These are phyloP conservation scores for Musa troglodytarum DNA, from an alignment of 176 grass and related monocot species.

Conservation along the genomic window DNA sequence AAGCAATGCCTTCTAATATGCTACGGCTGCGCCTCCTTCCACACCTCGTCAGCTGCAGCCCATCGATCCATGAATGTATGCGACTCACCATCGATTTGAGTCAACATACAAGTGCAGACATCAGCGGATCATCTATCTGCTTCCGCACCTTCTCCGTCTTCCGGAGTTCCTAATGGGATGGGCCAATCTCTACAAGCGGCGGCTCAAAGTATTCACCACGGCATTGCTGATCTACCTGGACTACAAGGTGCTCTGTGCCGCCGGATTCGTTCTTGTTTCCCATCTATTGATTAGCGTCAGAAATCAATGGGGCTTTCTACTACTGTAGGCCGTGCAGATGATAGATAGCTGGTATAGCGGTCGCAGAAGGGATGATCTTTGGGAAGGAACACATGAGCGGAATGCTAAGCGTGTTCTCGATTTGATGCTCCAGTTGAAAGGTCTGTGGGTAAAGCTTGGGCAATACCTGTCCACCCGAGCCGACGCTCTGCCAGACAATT, in stretches of 20 bases:
- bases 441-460: conserved; percentile 91
- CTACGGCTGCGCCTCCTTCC: too few relatives aligned
- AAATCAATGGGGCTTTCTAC: neutral
- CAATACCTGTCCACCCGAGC: conserved; percentile 98
- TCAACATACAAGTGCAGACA: too few relatives aligned
- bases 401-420: conserved; percentile 83
- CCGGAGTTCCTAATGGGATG: conserved; percentile 50
- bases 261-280: conserved; percentile 2
- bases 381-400: conserved; percentile 66
- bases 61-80: too few relatives aligned
- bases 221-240: conserved; percentile 68
- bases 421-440: conserved; percentile 85
- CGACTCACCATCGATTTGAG: too few relatives aligned
- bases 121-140: too few relatives aligned
- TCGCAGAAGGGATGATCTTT: conserved; percentile 44
- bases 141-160: too few relatives aligned
- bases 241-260: conserved; percentile 51
- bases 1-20: too few relatives aligned
- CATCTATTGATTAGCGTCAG: neutral
- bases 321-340: conserved; percentile 64
- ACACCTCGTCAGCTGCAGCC: too few relatives aligned
- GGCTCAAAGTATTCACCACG: conserved; percentile 65
- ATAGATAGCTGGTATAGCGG: conserved; percentile 65
- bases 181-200: conserved; percentile 54
- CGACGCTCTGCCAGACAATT: conserved; percentile 83